Conservation (phyloP, 73 alveolate species). For the Tetrahymena elliotti region DNA sequence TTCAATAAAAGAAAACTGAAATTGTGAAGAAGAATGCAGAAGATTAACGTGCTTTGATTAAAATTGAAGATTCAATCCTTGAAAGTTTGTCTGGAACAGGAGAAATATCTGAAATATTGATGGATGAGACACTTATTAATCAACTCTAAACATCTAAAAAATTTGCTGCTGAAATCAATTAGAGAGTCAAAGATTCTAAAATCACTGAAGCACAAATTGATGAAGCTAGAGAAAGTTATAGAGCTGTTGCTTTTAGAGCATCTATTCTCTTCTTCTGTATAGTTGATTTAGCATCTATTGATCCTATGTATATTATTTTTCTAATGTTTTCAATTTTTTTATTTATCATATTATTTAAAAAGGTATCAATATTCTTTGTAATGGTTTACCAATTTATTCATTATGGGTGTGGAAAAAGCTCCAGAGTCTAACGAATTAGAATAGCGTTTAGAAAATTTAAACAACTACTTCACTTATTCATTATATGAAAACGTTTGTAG, state of each 20-base stretch:
- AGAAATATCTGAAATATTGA: constrained; percentile 88
- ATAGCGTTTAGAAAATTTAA: constrained; percentile 79
- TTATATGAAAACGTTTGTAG: constrained; percentile 98
- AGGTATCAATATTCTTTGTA: constrained; percentile 4
- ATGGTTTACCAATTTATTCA: constrained; percentile 90
- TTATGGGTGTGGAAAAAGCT: constrained; percentile 94
- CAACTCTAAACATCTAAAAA: constrained; percentile 90
- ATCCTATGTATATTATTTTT: constrained; percentile 46
- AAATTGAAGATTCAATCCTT: constrained; percentile 93
- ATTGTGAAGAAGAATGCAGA: constrained; percentile 81
- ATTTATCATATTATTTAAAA: neutral
- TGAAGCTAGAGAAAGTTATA: constrained; percentile 94
- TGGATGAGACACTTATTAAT: constrained; percentile 92
- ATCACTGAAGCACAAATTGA: constrained; percentile 94
- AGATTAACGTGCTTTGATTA: constrained; percentile 73
- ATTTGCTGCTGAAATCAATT: constrained; percentile 91
- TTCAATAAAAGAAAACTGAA: constrained; percentile 84
- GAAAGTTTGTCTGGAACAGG: constrained; percentile 87
- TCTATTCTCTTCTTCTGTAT: constrained; percentile 97
- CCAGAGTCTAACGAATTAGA: constrained; percentile 93
- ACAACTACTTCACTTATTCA: constrained; percentile 91
- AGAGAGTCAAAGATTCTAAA: constrained; percentile 93
- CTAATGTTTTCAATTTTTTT: neutral
- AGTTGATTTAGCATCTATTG: constrained; percentile 93
- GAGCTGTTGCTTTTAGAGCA: constrained; percentile 99